Evolutionary conservation across 2,329 filamentous ascomycete species (phyloP).

Genomic region (Pseudogymnoascus sp.): DNA sequence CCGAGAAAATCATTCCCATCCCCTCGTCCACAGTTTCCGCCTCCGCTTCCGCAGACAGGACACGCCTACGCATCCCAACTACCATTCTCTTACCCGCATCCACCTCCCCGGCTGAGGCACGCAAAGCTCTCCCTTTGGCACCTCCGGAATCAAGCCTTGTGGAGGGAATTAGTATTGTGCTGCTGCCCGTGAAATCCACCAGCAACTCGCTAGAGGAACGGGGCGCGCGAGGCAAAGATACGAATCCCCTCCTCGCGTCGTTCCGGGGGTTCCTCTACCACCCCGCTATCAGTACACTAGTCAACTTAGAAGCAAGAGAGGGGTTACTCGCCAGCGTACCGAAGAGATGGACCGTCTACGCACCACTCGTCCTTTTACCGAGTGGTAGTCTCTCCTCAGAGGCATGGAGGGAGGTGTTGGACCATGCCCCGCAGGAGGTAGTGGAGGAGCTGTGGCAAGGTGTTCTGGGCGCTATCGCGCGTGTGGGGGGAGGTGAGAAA

Average conservation of each 20-base stretch:
- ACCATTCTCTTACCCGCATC: neutral
- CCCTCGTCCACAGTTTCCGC: neutral
- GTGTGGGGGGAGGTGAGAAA: conserved; percentile 27
- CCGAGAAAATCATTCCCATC: neutral
- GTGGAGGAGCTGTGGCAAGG: conserved; percentile 37
- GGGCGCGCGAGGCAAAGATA: neutral
- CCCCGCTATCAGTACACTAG: neutral
- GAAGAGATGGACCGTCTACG: conserved; percentile 52
- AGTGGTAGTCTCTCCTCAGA: conserved; percentile 44
- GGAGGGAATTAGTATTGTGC: neutral
- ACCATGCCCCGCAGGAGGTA: conserved; percentile 18
- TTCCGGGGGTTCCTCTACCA: neutral
- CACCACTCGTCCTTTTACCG: conserved; percentile 52
- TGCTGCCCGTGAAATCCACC: neutral
- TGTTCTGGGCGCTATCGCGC: conserved; percentile 40
- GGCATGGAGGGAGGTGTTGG: conserved; percentile 32
- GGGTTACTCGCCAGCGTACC: conserved; percentile 27
- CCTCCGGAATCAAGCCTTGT: neutral
- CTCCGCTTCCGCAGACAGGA: neutral
- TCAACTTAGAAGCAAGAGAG: neutral
- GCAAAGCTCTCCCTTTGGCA: neutral
- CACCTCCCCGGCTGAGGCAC: neutral
- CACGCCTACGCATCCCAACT: neutral
- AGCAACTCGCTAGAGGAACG: neutral
- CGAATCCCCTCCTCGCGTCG: neutral